phyloP scores from a whole-genome alignment of 257 asterid species.

The Solanum paucissectum region DNA sequence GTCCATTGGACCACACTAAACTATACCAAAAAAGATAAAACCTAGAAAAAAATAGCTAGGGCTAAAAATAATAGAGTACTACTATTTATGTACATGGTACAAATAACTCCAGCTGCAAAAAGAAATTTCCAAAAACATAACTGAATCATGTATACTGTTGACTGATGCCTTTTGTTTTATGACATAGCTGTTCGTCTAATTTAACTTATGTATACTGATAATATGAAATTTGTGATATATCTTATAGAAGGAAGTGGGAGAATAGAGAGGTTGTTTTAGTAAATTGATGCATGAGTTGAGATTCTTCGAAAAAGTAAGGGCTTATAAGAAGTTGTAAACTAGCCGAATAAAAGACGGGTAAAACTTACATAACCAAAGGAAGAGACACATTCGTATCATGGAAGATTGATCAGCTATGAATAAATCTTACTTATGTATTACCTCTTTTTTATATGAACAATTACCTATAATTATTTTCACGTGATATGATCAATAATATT shows the following conservation, averaged over 20 bases:
- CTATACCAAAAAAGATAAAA: not conserved
- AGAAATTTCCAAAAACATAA: not conserved
- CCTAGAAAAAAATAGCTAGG: not conserved
- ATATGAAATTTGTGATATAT: not conserved
- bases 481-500: not conserved
- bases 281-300: not conserved
- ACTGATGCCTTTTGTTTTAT: not conserved
- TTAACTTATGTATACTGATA: not conserved
- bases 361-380: not conserved
- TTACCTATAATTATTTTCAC: no score
- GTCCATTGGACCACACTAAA: not conserved
- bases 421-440: no score
- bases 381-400: not conserved
- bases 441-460: no score
- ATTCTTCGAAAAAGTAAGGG: not conserved
- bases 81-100: not conserved
- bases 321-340: not conserved
- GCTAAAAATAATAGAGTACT: not conserved
- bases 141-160: not conserved
- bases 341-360: no score
- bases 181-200: not conserved
- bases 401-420: not conserved
- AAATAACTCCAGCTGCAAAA: not conserved
- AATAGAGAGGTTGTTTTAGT: not conserved
- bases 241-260: no score